These are phyloP conservation scores for Cymodocea nodosa DNA, from an alignment of 116 monocot genomes.

Conservation along the genomic window DNA sequence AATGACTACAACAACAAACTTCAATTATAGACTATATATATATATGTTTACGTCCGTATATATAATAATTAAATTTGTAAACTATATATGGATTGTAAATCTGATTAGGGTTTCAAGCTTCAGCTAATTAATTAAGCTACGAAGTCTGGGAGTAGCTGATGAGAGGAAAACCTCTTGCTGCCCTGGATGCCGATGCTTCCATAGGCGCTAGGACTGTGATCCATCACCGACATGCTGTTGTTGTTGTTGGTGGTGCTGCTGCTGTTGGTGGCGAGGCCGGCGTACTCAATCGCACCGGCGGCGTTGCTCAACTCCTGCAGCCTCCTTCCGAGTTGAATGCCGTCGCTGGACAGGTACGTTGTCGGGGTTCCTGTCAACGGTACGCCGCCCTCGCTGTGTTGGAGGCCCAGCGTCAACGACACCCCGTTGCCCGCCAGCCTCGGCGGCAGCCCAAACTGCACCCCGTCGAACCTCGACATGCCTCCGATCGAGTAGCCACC, in stretches of 20 bases:
- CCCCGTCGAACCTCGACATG: conserved; percentile 38
- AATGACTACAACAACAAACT: not conserved
- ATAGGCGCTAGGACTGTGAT: conserved; percentile 31
- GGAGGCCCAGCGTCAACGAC: conserved; percentile 78
- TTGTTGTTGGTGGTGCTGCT: conserved; percentile 18
- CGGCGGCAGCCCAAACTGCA: conserved; percentile 31
- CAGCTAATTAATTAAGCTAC: conserved; percentile 44
- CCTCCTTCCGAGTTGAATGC: conserved; percentile 27
- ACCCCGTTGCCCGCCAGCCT: conserved; percentile 43
- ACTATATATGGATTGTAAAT: not conserved
- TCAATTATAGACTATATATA: not conserved
- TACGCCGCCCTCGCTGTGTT: conserved; percentile 39
- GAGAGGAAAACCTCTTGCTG: conserved; percentile 64
- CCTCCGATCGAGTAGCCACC: conserved; percentile 39
- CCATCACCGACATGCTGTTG: conserved; percentile 6
- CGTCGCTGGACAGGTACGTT: conserved; percentile 30
- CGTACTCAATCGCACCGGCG: conserved; percentile 17
- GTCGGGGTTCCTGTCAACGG: conserved; percentile 28
- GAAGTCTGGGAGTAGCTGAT: conserved; percentile 58
- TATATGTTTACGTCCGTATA: not conserved
- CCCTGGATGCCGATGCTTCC: conserved; percentile 46
- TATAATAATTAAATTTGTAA: too few species aligned
- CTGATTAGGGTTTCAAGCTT: conserved; percentile 14
- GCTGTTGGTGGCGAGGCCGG: conserved; percentile 14
- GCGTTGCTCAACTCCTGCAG: conserved; percentile 14